A percentile compares a stretch with the other conserved stretches of the same genome.
These are phyloP conservation scores for Phialophora macrospora DNA, from an alignment of 2,329 filamentous ascomycete genomes.

Conservation along the genomic window DNA sequence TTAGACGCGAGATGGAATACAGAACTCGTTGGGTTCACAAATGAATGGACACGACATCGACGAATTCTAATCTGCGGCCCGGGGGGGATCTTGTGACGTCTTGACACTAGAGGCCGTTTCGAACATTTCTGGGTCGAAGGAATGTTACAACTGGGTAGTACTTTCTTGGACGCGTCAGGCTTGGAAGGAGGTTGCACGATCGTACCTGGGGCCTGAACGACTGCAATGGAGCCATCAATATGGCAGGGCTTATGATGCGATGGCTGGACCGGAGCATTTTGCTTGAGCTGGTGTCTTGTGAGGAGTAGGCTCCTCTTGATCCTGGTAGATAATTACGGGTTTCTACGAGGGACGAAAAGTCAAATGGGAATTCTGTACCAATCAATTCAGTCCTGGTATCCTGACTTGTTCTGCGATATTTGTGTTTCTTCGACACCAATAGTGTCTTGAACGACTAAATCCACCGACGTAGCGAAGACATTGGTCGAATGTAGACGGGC, in stretches of 20 bases:
- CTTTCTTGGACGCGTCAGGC: not conserved
- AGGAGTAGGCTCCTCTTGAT: slow-evolving; percentile 3
- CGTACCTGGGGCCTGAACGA: not conserved
- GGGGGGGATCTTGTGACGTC: not conserved
- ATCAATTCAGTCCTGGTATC: not conserved
- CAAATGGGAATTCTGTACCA: not conserved
- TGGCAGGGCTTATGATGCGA: slow-evolving; percentile 18
- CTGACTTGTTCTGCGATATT: not conserved
- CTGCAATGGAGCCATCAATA: not conserved
- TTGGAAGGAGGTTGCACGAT: not conserved
- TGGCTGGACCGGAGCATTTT: slow-evolving; percentile 20
- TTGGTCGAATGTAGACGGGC: not conserved
- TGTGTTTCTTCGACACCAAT: not conserved
- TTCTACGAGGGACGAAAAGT: slow-evolving; percentile 2
- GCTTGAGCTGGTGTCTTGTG: not conserved
- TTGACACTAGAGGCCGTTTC: not conserved
- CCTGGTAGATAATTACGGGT: not conserved
- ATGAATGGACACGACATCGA: not conserved
- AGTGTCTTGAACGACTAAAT: not conserved
- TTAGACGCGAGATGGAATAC: not conserved
- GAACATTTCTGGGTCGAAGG: not conserved
- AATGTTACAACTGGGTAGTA: not conserved
- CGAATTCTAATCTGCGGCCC: not conserved
- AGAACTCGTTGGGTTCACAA: not conserved
- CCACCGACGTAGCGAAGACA: not conserved